Evolutionary conservation across 2,329 filamentous ascomycete species (phyloP), one percentile per base, ranked within the genome.

Genomic region (Fusarium musae): DNA sequence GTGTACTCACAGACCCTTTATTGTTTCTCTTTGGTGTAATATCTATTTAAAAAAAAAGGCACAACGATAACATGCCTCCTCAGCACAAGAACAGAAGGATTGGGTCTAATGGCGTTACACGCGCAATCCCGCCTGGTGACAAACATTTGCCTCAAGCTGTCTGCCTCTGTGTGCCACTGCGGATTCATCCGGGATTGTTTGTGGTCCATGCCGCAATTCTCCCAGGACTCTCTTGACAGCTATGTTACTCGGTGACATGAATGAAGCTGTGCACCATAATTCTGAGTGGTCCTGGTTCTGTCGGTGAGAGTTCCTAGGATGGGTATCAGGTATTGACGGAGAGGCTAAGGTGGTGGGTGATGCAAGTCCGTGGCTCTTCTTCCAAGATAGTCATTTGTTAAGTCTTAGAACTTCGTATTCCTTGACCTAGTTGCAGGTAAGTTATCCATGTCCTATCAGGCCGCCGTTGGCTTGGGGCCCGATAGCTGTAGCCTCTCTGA

Each of bases 401-500:
- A 40, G n/a, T 34, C 10, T 44, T 17, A n/a, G 30, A 37, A 21
- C 15, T 28, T 61, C 34, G 30, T 39, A 28, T 54, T 39, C 23
- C 26, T 39, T 16, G 16, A n/a, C 17, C 23, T 28, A 9, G 10
- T 17, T 36, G 36, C 15, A 46, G 23, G 37, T 26, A 34, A 49
- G 23, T 30, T 26, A 26, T 30, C 28, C 15, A 43, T 34, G 30
- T 37, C 37, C 15, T 52, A n/a, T 62, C 47, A 71, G 17, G 56
- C 66, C 4, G 56, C 19, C 26, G 57, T 39, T 32, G 64, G 12
- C 17, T 66, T 73, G 42, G 66, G 16, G 9, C 70, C 75, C 3
- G 74, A 61, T 21, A 73, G 59, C 52, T 75, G 72, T 17, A 84
- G 77, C 62, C 74, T 78, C 19, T 70, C 77, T 11, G 82, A 72